Conservation (phyloP, 2,329 filamentous ascomycete species). For the Hymenoscyphus fraxineus region DNA sequence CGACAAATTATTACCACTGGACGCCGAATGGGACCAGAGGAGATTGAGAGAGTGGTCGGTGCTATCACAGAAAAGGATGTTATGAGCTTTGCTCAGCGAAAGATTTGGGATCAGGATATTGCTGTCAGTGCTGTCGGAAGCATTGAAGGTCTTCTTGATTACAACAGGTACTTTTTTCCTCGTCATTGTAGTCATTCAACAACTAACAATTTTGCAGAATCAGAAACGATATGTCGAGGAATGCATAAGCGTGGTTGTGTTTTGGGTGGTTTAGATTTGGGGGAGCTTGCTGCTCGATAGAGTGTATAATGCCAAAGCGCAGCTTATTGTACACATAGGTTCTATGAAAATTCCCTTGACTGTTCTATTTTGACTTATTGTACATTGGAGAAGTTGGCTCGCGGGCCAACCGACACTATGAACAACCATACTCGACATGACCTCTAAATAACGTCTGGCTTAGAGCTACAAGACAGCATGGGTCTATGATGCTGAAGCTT, state of each 20-base stretch:
- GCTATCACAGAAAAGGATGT: constrained; percentile 92
- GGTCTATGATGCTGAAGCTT: too few species aligned
- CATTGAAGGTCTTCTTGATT: constrained; percentile 64
- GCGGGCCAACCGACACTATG: too few species aligned
- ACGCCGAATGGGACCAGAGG: constrained; percentile 81
- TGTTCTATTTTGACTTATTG: neutral
- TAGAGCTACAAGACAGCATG: too few species aligned
- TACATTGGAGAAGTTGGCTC: neutral
- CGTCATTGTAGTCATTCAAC: neutral
- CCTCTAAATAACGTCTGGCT: too few species aligned
- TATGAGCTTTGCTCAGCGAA: constrained; percentile 91
- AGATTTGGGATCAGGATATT: constrained; percentile 96
- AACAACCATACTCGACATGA: too few species aligned
- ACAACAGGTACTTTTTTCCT: constrained; percentile 11
- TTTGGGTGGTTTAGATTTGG: constrained; percentile 14
- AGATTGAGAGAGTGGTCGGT: constrained; percentile 91
- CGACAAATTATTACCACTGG: constrained; percentile 98
- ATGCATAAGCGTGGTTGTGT: constrained; percentile 2
- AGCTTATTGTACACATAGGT: constrained; percentile 35
- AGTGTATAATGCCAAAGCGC: constrained; percentile 35
- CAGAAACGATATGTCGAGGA: constrained; percentile 56
- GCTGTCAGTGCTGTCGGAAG: constrained; percentile 89
- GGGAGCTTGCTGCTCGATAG: constrained; percentile 24
- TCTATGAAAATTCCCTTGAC: constrained; percentile 22
- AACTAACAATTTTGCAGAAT: constrained; percentile 47